Evolutionary conservation across 352 stramenopile genomes (phyloP).

Genomic region (Pythium oligandrum): DNA sequence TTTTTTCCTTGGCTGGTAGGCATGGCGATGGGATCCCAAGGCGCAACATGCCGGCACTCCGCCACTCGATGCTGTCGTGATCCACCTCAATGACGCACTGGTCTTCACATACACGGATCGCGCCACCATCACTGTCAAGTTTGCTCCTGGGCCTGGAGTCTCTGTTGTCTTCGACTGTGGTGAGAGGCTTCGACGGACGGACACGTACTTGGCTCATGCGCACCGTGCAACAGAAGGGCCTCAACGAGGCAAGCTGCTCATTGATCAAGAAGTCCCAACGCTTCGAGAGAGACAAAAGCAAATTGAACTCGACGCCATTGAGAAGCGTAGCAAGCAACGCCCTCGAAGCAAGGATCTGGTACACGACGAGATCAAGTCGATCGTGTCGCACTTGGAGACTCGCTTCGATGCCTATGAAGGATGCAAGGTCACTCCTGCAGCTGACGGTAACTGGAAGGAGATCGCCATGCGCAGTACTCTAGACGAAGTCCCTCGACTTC

Average conservation of each 20-base stretch:
- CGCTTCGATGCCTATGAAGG: constrained; percentile 77
- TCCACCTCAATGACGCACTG: constrained; percentile 70
- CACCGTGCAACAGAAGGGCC: constrained; percentile 30
- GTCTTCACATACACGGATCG: constrained; percentile 65
- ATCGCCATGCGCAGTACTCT: constrained; percentile 44
- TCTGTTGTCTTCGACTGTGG: constrained; percentile 64
- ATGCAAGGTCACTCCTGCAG: constrained; percentile 50
- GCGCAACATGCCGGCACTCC: constrained; percentile 55
- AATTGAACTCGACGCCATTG: constrained; percentile 54
- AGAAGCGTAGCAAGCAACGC: constrained; percentile 74
- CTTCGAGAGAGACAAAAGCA: constrained; percentile 69
- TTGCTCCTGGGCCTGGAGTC: constrained; percentile 50
- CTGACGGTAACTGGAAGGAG: constrained; percentile 57
- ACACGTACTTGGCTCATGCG: constrained; percentile 69
- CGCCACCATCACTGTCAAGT: constrained; percentile 60
- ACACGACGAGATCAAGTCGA: constrained; percentile 49
- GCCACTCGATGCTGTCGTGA: constrained; percentile 47
- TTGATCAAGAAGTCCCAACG: constrained; percentile 47
- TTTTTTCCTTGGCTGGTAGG: not conserved
- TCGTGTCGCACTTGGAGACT: constrained; percentile 58
- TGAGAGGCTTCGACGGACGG: constrained; percentile 54
- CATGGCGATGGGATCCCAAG: constrained; percentile 67
- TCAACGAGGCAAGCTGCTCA: constrained; percentile 48
- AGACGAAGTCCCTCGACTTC: constrained; percentile 58
- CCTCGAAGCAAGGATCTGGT: constrained; percentile 60